Evolutionary conservation across 768 basidiomycete genomes (phyloP).

Genomic region (Rhodotorula sphaerocarpa): DNA sequence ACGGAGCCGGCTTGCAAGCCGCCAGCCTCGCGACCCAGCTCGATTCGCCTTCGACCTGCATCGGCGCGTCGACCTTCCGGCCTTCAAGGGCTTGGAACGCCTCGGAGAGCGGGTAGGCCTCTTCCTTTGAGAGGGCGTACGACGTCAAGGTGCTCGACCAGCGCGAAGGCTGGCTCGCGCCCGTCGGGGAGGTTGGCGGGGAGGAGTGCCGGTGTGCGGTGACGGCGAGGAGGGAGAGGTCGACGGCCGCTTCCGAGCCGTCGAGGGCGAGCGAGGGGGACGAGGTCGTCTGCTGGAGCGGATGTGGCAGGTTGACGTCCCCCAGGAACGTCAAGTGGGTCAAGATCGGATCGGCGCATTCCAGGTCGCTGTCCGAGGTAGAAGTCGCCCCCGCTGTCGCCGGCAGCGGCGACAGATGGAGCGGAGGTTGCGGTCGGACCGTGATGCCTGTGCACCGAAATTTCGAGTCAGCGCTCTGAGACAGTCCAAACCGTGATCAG

Average conservation of each 20-base stretch:
- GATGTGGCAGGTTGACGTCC: constrained; percentile 9
- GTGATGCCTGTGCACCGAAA: constrained; percentile 8
- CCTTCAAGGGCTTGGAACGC: constrained; percentile 18
- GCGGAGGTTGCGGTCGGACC: constrained; percentile 18
- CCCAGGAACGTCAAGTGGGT: constrained; percentile 30
- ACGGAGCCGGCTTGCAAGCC: not conserved
- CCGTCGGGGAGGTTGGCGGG: too few species aligned
- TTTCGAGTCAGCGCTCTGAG: rapidly evolving
- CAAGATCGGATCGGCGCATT: not conserved
- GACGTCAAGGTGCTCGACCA: not conserved
- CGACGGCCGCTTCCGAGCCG: constrained; percentile 14
- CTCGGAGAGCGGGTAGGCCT: constrained; percentile 7
- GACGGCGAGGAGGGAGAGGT: constrained; percentile 22
- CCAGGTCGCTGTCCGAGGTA: too few species aligned
- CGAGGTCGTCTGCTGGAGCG: not conserved
- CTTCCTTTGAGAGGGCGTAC: constrained; percentile 2
- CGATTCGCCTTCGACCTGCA: not conserved
- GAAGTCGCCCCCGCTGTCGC: not conserved
- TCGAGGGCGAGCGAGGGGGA: not conserved
- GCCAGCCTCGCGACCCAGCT: not conserved
- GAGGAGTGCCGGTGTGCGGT: not conserved
- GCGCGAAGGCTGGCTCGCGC: not conserved
- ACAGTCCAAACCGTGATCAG: too few species aligned
- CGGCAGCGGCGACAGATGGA: constrained; percentile 9
- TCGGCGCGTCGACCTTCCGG: constrained; percentile 3